Evolutionary conservation across 2,329 filamentous ascomycete species (phyloP).

Genomic region (Penicillium sp.): DNA sequence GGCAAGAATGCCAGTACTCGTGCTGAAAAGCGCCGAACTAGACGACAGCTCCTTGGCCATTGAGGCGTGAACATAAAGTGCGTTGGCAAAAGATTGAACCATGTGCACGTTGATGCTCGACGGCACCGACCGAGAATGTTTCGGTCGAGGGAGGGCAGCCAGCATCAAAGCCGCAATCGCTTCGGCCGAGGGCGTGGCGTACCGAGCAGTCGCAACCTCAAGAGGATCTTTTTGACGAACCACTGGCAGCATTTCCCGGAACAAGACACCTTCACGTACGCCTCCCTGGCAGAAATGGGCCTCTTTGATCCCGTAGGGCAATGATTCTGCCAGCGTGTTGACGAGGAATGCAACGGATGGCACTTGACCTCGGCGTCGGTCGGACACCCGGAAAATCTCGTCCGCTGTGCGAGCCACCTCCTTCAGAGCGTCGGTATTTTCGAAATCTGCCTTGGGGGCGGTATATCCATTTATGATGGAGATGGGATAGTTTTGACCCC

Average conservation of each 20-base stretch:
- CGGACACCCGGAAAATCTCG: constrained; percentile 64
- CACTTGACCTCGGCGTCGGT: constrained; percentile 70
- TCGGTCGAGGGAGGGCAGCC: constrained; percentile 40
- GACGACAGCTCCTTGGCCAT: constrained; percentile 31
- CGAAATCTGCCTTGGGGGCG: constrained; percentile 40
- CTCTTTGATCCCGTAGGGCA: constrained; percentile 60
- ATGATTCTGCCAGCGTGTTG: constrained; percentile 59
- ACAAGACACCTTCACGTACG: constrained; percentile 76
- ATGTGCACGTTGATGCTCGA: constrained; percentile 21
- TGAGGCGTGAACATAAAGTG: constrained; percentile 28
- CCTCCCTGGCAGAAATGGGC: constrained; percentile 82
- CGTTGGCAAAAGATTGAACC: constrained; percentile 28
- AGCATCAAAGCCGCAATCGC: constrained; percentile 46
- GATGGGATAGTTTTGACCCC: constrained; percentile 64
- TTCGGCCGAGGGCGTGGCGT: constrained; percentile 43
- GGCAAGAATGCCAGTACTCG: constrained; percentile 29
- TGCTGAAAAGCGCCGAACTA: constrained; percentile 27
- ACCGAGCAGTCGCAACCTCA: constrained; percentile 51
- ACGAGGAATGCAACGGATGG: constrained; percentile 75
- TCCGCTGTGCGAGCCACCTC: constrained; percentile 24
- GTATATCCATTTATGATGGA: constrained; percentile 72
- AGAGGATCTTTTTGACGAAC: constrained; percentile 63
- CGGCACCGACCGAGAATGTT: constrained; percentile 18
- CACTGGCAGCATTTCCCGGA: constrained; percentile 53
- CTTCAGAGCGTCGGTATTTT: constrained; percentile 22